A percentile compares a stretch with the other conserved stretches of the same genome.
Conservation (phyloP, 257 asterid species). For the Perilla frutescens region DNA sequence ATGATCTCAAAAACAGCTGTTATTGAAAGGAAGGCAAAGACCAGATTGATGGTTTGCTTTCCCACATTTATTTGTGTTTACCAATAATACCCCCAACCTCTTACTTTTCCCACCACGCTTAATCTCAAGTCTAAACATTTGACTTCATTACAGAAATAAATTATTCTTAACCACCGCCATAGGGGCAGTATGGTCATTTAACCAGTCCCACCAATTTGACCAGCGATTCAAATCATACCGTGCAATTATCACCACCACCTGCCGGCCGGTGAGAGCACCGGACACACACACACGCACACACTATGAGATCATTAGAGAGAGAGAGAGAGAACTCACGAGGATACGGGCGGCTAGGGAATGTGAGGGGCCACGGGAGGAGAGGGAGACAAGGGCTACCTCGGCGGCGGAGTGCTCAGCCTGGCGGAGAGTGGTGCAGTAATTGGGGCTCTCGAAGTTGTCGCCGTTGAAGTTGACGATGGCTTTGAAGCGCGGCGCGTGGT, state of each 20-base stretch:
- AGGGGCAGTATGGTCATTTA: constrained; percentile 21
- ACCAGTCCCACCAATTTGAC: constrained; percentile 16
- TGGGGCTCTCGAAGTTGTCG: constrained; percentile 64
- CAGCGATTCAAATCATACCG: neutral
- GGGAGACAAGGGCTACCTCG: constrained; percentile 62
- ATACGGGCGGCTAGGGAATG: constrained; percentile 77
- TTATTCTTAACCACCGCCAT: neutral
- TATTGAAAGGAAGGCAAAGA: constrained; percentile 29
- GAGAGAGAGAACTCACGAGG: constrained; percentile 45
- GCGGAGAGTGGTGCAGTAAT: constrained; percentile 70
- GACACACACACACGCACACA: neutral
- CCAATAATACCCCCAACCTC: constrained; percentile 13
- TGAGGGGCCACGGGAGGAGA: constrained; percentile 53
- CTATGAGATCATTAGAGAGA: neutral
- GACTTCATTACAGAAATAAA: constrained; percentile 12
- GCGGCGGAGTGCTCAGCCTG: constrained; percentile 89
- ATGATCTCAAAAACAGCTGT: constrained; percentile 12
- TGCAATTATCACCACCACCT: neutral
- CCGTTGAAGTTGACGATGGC: constrained; percentile 74
- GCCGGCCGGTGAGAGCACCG: constrained; percentile 9
- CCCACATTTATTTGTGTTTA: constrained; percentile 9
- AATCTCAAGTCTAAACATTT: neutral
- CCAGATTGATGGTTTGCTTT: constrained; percentile 23
- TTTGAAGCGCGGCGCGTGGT: constrained; percentile 88
- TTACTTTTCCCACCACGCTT: constrained; percentile 9